Evolutionary conservation across 495 filamentous ascomycete genomes (phyloP).

Genomic region (Trypethelium eluteriae): DNA sequence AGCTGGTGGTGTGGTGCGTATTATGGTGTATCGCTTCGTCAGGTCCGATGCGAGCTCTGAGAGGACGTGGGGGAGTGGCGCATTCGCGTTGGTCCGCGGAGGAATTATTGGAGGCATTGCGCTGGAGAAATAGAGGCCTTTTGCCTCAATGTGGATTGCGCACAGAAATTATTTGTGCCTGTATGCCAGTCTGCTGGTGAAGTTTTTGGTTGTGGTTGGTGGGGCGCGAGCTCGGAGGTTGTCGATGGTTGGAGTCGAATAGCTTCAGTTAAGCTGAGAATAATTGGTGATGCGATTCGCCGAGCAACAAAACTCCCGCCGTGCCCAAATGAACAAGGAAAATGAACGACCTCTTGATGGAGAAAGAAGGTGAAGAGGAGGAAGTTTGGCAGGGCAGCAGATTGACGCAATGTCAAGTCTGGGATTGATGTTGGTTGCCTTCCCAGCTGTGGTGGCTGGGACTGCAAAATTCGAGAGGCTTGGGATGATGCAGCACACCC

Average conservation of each 20-base stretch:
- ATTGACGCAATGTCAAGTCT: conserved; percentile 3
- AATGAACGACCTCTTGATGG: neutral
- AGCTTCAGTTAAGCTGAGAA: neutral
- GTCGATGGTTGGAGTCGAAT: neutral
- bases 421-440: neutral
- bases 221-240: neutral
- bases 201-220: neutral
- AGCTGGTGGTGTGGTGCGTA: conserved; percentile 7
- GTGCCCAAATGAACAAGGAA: neutral
- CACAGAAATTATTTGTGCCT: neutral
- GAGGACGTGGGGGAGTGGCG: neutral
- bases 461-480: neutral
- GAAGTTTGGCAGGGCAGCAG: neutral
- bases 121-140: neutral
- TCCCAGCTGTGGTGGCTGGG: neutral
- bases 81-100: neutral
- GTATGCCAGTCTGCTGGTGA: neutral
- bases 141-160: neutral
- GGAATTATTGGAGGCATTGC: neutral
- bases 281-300: neutral
- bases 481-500: neutral
- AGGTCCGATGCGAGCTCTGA: neutral
- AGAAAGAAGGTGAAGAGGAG: neutral
- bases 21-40: conserved; percentile 3
- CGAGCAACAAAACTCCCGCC: neutral